Conservation (phyloP, 2,329 filamentous ascomycete species). For the Cytospora schulzeri region DNA sequence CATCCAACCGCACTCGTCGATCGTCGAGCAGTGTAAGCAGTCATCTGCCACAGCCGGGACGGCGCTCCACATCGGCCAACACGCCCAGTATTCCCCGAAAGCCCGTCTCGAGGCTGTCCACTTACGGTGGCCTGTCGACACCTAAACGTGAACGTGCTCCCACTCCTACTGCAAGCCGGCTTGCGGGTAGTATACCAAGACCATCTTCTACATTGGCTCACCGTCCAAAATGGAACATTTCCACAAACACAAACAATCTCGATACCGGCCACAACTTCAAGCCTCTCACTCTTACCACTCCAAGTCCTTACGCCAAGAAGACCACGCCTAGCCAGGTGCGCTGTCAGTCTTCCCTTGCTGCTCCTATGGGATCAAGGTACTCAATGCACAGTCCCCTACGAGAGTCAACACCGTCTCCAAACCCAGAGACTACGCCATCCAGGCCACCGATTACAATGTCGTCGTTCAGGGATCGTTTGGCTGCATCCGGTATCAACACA, state of each 20-base stretch:
- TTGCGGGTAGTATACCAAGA: conserved; percentile 41
- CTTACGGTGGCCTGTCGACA: conserved; percentile 41
- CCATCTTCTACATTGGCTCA: conserved; percentile 51
- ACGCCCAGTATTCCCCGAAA: conserved; percentile 45
- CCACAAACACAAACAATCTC: conserved; percentile 64
- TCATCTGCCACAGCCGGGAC: conserved; percentile 48
- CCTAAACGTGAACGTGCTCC: conserved; percentile 48
- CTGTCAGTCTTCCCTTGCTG: conserved; percentile 45
- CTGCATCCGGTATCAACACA: conserved; percentile 51
- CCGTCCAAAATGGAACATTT: conserved; percentile 73
- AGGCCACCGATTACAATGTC: conserved; percentile 49
- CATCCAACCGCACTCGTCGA: conserved; percentile 40
- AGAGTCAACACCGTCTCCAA: conserved; percentile 51
- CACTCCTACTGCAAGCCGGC: conserved; percentile 49
- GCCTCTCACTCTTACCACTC: conserved; percentile 61
- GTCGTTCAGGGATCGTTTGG: conserved; percentile 56
- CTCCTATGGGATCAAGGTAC: conserved; percentile 43
- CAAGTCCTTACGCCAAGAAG: conserved; percentile 58
- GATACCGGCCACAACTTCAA: conserved; percentile 71
- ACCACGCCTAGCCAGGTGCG: conserved; percentile 41
- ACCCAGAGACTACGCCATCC: conserved; percentile 48
- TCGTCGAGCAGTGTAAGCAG: conserved; percentile 49
- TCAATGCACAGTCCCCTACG: conserved; percentile 55
- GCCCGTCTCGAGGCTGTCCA: conserved; percentile 49
- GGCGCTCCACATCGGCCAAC: conserved; percentile 50